Evolutionary conservation across 495 filamentous ascomycete species (phyloP).

Genomic region (Lasiosphaeria miniovina): DNA sequence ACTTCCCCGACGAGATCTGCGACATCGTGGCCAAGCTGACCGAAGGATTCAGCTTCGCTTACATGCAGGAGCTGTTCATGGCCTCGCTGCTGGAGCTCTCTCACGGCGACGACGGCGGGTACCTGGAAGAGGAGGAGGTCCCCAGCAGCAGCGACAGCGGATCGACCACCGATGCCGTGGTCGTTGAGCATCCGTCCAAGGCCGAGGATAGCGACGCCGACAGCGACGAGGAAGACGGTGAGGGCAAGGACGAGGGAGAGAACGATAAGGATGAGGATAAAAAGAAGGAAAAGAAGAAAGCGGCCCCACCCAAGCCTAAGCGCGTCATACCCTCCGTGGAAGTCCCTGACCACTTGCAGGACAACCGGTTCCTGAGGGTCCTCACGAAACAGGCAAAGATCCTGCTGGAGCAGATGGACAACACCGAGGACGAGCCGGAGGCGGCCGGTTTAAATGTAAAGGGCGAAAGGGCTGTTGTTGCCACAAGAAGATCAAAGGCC

Average conservation of each 20-base stretch:
- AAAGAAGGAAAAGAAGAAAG: not conserved
- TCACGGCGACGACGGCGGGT: not conserved
- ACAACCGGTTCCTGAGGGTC: constrained; percentile 24
- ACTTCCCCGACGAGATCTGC: constrained; percentile 44
- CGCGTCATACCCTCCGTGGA: constrained; percentile 8
- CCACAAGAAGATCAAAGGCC: too few relatives aligned
- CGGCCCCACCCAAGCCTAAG: constrained; percentile 1
- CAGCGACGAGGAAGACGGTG: not conserved
- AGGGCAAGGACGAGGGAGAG: not conserved
- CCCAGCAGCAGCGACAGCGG: not conserved
- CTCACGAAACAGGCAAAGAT: constrained; percentile 26
- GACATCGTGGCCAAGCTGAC: constrained; percentile 48
- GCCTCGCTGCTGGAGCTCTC: constrained; percentile 30
- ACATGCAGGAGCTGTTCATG: constrained; percentile 56
- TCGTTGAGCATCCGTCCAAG: not conserved
- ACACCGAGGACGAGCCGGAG: not conserved
- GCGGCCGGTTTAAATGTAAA: not conserved
- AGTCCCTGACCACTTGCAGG: constrained; percentile 18
- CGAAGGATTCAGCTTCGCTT: constrained; percentile 55
- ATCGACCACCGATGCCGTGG: not conserved
- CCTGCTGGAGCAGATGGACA: constrained; percentile 26
- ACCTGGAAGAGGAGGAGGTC: not conserved
- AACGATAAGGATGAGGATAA: not conserved
- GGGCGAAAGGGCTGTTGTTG: not conserved
- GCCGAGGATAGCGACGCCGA: not conserved